Conservation (phyloP, 2,329 filamentous ascomycete species). For the Grosmannia huntii region DNA sequence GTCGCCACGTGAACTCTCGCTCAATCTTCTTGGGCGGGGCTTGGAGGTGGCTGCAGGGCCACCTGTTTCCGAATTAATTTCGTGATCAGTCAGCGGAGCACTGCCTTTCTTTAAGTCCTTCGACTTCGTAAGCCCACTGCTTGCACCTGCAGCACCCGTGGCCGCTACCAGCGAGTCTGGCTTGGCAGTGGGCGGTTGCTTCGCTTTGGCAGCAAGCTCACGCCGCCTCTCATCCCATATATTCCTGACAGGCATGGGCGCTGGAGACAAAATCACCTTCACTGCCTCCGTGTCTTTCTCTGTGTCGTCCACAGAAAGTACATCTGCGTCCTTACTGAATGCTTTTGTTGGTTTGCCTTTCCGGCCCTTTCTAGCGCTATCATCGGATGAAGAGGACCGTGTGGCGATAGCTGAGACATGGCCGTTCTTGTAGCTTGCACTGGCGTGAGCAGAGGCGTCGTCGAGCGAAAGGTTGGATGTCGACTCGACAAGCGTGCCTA, state of each 20-base stretch:
- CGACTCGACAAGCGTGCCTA: slow-evolving; percentile 20
- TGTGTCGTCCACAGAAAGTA: slow-evolving; percentile 28
- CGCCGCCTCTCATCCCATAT: slow-evolving; percentile 74
- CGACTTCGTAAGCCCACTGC: slow-evolving; percentile 8
- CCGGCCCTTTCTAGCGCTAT: slow-evolving; percentile 48
- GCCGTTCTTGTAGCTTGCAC: slow-evolving; percentile 25
- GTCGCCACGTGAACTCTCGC: slow-evolving; percentile 25
- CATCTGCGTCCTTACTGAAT: slow-evolving; percentile 39
- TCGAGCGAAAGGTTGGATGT: slow-evolving; percentile 9
- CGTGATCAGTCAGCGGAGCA: neutral
- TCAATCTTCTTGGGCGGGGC: slow-evolving; percentile 26
- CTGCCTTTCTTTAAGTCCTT: slow-evolving; percentile 12
- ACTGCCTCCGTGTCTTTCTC: slow-evolving; percentile 47
- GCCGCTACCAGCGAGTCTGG: neutral
- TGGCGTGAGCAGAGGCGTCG: slow-evolving; percentile 39
- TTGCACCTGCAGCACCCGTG: neutral
- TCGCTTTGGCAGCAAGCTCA: slow-evolving; percentile 43
- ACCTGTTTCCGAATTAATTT: slow-evolving; percentile 16
- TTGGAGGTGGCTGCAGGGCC: slow-evolving; percentile 28
- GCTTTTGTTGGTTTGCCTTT: slow-evolving; percentile 50
- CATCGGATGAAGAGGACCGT: slow-evolving; percentile 26
- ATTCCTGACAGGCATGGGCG: slow-evolving; percentile 73
- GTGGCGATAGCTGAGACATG: neutral
- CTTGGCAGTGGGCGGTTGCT: slow-evolving; percentile 16
- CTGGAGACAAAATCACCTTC: slow-evolving; percentile 61